Evolutionary conservation across 2,329 filamentous ascomycete species (phyloP).

Genomic region (Simplicillium aogashimaense): DNA sequence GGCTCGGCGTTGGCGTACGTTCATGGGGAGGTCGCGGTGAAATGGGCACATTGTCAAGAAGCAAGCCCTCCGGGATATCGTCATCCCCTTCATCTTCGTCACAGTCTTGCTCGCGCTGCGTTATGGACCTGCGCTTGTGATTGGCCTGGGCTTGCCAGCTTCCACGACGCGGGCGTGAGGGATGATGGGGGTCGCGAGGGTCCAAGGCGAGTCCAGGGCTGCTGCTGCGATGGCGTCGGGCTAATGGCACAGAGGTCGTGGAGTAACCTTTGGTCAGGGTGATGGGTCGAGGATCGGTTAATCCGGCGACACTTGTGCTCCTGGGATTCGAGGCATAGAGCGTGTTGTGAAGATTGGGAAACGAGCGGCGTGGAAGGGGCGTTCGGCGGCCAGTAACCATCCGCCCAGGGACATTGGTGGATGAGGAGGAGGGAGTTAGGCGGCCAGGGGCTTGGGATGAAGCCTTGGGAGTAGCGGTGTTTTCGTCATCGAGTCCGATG

Average conservation of each 20-base stretch:
- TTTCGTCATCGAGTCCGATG: slow-evolving; percentile 66
- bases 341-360: slow-evolving; percentile 35
- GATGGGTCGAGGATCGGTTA: slow-evolving; percentile 24
- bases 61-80: slow-evolving; percentile 67
- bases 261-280: slow-evolving; percentile 17
- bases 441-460: slow-evolving; percentile 31
- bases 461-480: slow-evolving; percentile 36
- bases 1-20: slow-evolving; percentile 40
- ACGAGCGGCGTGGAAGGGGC: slow-evolving; percentile 28
- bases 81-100: slow-evolving; percentile 68
- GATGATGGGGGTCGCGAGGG: slow-evolving; percentile 29
- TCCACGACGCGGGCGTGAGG: slow-evolving; percentile 39
- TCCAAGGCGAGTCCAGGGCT: slow-evolving; percentile 39
- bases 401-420: slow-evolving; percentile 15
- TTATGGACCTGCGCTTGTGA: slow-evolving; percentile 52
- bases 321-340: slow-evolving; percentile 38
- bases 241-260: slow-evolving; percentile 25
- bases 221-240: slow-evolving; percentile 36
- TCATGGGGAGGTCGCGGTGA: slow-evolving; percentile 58
- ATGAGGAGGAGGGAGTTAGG: slow-evolving; percentile 8
- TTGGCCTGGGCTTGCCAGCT: slow-evolving; percentile 65
- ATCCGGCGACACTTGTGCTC: slow-evolving; percentile 33
- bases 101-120: slow-evolving; percentile 66
- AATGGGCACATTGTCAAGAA: slow-evolving; percentile 74
- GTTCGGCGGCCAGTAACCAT: slow-evolving; percentile 19